Conservation (phyloP, 805 yeast genomes). For the Phaffomyces antillensis region DNA sequence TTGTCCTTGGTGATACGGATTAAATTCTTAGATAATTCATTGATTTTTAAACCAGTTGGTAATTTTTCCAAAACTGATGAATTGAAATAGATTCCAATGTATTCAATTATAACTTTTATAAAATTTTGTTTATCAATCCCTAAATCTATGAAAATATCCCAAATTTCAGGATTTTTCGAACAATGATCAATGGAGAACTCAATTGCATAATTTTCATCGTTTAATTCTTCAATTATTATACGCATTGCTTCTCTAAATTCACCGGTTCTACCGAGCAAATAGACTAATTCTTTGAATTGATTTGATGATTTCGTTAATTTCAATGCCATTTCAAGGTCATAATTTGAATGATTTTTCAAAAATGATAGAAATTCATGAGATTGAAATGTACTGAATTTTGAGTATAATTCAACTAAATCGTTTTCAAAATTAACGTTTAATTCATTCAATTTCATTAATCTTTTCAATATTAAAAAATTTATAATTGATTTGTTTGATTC, state of each 20-base stretch:
- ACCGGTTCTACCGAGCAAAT: constrained; percentile 75
- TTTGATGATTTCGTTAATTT: constrained; percentile 47
- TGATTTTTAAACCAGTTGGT: constrained; percentile 53
- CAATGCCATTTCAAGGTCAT: constrained; percentile 67
- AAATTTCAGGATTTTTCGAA: constrained; percentile 56
- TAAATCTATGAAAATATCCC: constrained; percentile 68
- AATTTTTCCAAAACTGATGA: constrained; percentile 64
- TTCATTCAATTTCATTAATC: constrained; percentile 46
- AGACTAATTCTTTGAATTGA: constrained; percentile 68
- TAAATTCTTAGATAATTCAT: constrained; percentile 57
- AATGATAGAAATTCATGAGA: constrained; percentile 49
- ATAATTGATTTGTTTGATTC: constrained; percentile 32
- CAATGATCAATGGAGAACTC: constrained; percentile 62
- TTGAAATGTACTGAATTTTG: constrained; percentile 40
- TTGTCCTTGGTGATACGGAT: constrained; percentile 57
- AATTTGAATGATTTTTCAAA: constrained; percentile 51
- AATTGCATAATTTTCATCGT: constrained; percentile 78
- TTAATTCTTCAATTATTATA: constrained; percentile 67
- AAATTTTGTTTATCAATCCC: constrained; percentile 71
- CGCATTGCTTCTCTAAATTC: constrained; percentile 67
- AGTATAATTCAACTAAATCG: constrained; percentile 55
- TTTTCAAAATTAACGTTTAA: constrained; percentile 49
- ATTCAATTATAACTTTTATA: constrained; percentile 64
- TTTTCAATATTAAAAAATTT: constrained; percentile 59
- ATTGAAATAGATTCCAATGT: constrained; percentile 57